Conservation (phyloP, 371 early-diverging fungal species). For the Thermomucor indicae-seudaticae region DNA sequence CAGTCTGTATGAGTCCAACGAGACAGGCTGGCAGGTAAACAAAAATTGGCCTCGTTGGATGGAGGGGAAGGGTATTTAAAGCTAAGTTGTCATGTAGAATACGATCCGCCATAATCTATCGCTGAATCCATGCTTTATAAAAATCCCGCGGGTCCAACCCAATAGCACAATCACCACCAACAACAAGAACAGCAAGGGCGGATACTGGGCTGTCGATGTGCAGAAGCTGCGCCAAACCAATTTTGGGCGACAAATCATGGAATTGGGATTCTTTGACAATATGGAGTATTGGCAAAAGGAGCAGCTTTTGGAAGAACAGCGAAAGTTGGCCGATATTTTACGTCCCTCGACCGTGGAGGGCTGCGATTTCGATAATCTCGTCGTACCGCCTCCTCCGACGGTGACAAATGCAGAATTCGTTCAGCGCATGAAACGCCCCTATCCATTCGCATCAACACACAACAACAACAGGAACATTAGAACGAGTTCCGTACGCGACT, state of each 20-base stretch:
- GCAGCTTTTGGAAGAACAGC: constrained; percentile 23
- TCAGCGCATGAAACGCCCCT: too few species aligned
- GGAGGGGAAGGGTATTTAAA: too few species aligned
- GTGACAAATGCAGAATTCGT: too few species aligned
- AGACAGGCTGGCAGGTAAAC: constrained; percentile 64
- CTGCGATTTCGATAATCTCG: too few species aligned
- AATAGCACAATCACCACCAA: too few species aligned
- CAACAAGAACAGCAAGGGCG: constrained; percentile 43
- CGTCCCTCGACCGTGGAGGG: too few species aligned
- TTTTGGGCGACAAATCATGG: constrained; percentile 38
- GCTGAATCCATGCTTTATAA: constrained; percentile 66
- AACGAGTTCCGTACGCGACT: too few species aligned
- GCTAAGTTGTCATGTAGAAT: constrained; percentile 42
- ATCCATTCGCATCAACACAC: not conserved
- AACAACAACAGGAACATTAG: too few species aligned
- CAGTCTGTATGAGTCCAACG: constrained; percentile 58
- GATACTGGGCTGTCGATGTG: constrained; percentile 61
- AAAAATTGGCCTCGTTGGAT: not conserved
- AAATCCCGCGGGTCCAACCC: constrained; percentile 68
- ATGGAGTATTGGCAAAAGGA: constrained; percentile 38
- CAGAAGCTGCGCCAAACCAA: constrained; percentile 35
- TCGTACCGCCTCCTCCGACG: too few species aligned
- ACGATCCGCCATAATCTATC: constrained; percentile 75
- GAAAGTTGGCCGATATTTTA: too few species aligned
- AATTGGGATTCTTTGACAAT: constrained; percentile 31